These are phyloP conservation scores for Cymodocea nodosa DNA, from an alignment of 116 monocot species.

Conservation along the genomic window DNA sequence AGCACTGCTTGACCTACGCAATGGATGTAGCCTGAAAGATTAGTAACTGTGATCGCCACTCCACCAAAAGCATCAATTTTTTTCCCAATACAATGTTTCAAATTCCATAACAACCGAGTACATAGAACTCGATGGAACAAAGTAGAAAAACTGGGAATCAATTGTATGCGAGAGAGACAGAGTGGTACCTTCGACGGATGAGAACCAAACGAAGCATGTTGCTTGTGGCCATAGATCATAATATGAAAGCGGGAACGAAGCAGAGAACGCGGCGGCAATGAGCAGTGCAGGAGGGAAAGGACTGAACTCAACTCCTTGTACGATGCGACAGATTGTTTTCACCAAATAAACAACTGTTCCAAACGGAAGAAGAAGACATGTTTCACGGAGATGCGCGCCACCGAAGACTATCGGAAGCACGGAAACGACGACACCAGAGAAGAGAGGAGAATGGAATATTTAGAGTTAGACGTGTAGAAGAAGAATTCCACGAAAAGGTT, in stretches of 20 bases:
- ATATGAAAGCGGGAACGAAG: background rate
- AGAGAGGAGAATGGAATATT: no score
- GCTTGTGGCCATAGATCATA: no score
- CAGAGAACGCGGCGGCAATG: background rate
- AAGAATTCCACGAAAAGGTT: no score
- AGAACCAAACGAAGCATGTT: constrained; percentile 1
- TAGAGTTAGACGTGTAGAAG: no score
- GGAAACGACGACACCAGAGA: no score
- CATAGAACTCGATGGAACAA: background rate
- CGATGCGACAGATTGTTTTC: no score
- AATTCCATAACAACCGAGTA: background rate
- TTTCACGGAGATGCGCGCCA: no score
- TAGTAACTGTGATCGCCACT: no score
- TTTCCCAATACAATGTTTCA: background rate
- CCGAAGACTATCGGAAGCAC: no score
- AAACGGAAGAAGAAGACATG: no score
- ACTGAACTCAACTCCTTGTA: no score
- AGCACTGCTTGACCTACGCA: background rate
- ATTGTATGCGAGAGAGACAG: background rate
- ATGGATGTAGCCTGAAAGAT: background rate
- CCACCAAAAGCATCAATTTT: background rate
- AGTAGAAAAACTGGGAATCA: background rate
- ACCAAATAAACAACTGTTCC: no score
- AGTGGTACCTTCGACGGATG: background rate
- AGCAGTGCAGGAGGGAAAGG: background rate